phyloP scores from a whole-genome alignment of 441 rosid species.

The Rhodomyrtus psidioides region DNA sequence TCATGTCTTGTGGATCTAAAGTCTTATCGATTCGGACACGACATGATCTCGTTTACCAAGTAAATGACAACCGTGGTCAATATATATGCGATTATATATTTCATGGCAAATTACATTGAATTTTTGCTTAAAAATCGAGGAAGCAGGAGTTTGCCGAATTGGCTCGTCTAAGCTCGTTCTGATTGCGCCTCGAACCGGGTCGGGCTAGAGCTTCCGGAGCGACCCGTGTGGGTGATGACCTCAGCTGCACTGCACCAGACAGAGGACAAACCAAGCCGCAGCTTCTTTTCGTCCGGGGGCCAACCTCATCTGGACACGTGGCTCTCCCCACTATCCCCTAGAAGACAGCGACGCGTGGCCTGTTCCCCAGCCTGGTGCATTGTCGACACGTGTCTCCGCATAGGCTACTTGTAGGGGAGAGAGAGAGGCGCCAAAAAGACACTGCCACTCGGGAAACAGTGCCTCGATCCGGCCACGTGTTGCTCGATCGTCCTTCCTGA shows the following conservation, averaged over 20 bases:
- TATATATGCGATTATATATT: too few relatives aligned
- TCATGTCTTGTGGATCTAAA: not conserved
- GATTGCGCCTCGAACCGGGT: not conserved
- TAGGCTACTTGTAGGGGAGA: not conserved
- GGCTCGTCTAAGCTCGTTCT: too few relatives aligned
- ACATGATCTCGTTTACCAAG: not conserved
- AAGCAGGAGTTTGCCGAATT: too few relatives aligned
- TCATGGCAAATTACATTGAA: not conserved
- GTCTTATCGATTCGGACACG: rapidly evolving
- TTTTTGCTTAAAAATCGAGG: not conserved
- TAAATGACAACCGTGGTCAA: too few relatives aligned
- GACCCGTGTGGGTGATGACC: not conserved
- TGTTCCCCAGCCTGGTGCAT: not conserved
- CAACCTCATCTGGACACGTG: not conserved
- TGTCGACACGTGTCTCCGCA: not conserved
- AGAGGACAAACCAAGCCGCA: not conserved
- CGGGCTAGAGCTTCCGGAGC: not conserved
- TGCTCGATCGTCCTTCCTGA: not conserved
- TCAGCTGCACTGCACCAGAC: not conserved
- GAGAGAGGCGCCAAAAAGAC: not conserved
- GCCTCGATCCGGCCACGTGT: not conserved
- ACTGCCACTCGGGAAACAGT: not conserved
- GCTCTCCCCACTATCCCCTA: not conserved
- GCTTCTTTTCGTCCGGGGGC: not conserved
- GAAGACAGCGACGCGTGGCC: not conserved